These are phyloP conservation scores for Wickerhamomyces sp. DNA, from an alignment of 1,139 yeast genomes.

Conservation along the genomic window DNA sequence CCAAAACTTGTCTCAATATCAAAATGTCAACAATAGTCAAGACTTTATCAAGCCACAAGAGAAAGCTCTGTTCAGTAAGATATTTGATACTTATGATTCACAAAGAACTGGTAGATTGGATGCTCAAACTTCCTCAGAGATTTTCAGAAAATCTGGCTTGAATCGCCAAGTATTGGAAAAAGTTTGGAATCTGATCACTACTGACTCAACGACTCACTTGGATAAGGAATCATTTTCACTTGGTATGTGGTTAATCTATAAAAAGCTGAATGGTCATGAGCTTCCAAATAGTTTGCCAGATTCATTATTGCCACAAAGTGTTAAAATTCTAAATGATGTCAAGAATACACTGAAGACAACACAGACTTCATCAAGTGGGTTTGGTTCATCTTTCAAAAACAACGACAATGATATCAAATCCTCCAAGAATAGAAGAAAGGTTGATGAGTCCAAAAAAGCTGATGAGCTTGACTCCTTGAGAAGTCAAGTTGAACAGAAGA, in stretches of 20 bases:
- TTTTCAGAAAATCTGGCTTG: slow-evolving; percentile 88
- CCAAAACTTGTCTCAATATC: slow-evolving; percentile 35
- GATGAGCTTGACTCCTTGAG: slow-evolving; percentile 14
- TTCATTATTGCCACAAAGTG: slow-evolving; percentile 72
- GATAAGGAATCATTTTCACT: slow-evolving; percentile 75
- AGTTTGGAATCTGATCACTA: slow-evolving; percentile 81
- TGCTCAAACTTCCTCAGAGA: slow-evolving; percentile 79
- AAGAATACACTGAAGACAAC: slow-evolving; percentile 49
- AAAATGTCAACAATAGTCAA: slow-evolving; percentile 40
- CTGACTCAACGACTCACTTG: slow-evolving; percentile 61
- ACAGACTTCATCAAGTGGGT: slow-evolving; percentile 12
- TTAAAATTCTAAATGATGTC: slow-evolving; percentile 50
- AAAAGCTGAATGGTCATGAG: slow-evolving; percentile 68
- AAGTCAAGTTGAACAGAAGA: slow-evolving; percentile 48
- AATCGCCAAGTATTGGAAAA: slow-evolving; percentile 79
- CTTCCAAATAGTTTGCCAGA: slow-evolving; percentile 71
- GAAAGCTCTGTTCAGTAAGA: slow-evolving; percentile 78
- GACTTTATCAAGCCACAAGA: slow-evolving; percentile 65
- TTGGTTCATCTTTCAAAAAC: slow-evolving; percentile 30
- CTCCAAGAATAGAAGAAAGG: slow-evolving; percentile 11
- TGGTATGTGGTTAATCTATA: slow-evolving; percentile 79
- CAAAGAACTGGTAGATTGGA: slow-evolving; percentile 62
- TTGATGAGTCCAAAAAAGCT: slow-evolving; percentile 1
- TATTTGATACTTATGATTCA: slow-evolving; percentile 84
- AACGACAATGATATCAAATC: slow-evolving; percentile 32